Conservation (phyloP, 768 basidiomycete species). For the Boletus patriciae region DNA sequence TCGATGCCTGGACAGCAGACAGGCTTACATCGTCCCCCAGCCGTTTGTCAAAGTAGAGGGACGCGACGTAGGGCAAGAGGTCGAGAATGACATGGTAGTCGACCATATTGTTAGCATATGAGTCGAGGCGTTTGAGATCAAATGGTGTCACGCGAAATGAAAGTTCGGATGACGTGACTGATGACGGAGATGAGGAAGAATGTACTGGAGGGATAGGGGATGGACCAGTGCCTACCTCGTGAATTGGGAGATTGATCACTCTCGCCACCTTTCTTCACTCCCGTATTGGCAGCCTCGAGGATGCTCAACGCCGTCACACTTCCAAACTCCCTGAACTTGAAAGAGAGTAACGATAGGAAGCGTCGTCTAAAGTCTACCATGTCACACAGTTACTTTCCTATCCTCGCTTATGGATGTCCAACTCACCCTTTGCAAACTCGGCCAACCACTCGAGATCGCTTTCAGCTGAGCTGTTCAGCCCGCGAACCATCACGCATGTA, state of each 20-base stretch:
- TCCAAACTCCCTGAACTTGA: conserved; percentile 92
- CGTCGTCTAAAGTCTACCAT: conserved; percentile 86
- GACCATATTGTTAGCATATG: conserved; percentile 93
- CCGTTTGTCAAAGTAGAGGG: conserved; percentile 82
- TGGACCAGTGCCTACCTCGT: conserved; percentile 36
- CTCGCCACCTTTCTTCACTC: conserved; percentile 47
- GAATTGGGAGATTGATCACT: conserved; percentile 27
- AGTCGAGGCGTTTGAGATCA: conserved; percentile 92
- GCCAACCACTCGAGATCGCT: conserved; percentile 76
- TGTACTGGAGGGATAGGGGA: not conserved
- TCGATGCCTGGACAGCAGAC: conserved; percentile 88
- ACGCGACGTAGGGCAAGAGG: conserved; percentile 76
- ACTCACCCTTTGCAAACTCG: conserved; percentile 81
- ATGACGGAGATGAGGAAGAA: not conserved
- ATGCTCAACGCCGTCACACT: conserved; percentile 85
- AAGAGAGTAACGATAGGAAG: conserved; percentile 87
- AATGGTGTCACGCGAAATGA: conserved; percentile 78
- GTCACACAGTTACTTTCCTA: not conserved
- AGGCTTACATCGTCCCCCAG: conserved; percentile 64
- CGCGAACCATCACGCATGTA: conserved; percentile 92
- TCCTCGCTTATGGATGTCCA: not conserved
- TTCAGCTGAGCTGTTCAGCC: conserved; percentile 66
- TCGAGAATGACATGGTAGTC: conserved; percentile 97
- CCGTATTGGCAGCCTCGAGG: conserved; percentile 78
- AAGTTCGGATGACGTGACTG: conserved; percentile 43